Percentiles rank a stretch among this genome's conserved stretches.
phyloP scores from a whole-genome alignment of 2,329 filamentous ascomycete species.

The Apiospora rasikravindrae region DNA sequence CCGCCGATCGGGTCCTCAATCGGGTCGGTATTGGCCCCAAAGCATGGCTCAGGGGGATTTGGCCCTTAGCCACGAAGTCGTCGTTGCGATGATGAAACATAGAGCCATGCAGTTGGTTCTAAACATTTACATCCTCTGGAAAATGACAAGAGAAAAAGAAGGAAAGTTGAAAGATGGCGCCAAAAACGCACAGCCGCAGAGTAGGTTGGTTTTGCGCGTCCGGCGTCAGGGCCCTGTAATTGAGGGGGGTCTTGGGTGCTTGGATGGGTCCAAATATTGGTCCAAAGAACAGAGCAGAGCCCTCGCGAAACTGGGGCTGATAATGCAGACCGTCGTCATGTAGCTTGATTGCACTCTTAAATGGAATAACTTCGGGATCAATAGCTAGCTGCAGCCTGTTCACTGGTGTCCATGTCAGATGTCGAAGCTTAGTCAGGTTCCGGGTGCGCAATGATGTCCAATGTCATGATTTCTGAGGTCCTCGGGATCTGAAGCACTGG shows the following conservation, averaged over 20 bases:
- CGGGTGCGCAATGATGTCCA: not conserved
- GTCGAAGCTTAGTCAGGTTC: not conserved
- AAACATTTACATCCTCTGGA: not conserved
- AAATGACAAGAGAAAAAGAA: not conserved
- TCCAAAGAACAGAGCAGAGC: not conserved
- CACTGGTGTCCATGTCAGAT: too few species aligned
- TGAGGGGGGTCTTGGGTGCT: not conserved
- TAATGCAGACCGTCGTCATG: not conserved
- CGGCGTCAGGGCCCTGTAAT: not conserved
- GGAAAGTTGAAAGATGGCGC: not conserved
- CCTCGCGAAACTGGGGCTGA: not conserved
- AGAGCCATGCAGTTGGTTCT: not conserved
- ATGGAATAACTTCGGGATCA: not conserved
- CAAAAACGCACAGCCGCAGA: not conserved
- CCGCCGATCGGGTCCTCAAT: not conserved
- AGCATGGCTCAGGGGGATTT: not conserved
- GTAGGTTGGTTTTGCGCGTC: not conserved
- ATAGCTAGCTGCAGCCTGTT: not conserved
- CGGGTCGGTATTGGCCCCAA: not conserved
- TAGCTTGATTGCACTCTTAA: not conserved
- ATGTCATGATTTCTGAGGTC: not conserved
- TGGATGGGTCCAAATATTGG: not conserved
- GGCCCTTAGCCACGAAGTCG: not conserved
- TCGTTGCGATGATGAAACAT: not conserved
- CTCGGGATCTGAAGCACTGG: not conserved